phyloP scores from a whole-genome alignment of 176 grass and related monocot genomes.

The Alloteropsis semialata region DNA sequence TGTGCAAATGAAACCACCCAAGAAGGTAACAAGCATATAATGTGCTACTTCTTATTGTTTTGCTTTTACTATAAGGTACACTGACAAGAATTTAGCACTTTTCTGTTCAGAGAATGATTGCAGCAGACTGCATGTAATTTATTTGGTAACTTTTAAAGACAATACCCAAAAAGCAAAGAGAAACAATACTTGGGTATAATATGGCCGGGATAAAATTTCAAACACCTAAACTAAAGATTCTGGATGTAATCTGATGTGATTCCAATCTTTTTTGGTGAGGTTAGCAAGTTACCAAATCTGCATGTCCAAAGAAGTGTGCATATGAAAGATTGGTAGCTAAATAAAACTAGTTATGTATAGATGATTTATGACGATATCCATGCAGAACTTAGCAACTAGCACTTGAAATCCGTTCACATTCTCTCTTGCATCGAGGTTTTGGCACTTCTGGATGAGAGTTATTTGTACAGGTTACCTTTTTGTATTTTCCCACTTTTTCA shows the following conservation, averaged over 20 bases:
- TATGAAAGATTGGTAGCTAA: background rate
- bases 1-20: slow-evolving; percentile 68
- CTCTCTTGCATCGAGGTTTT: background rate
- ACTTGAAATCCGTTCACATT: background rate
- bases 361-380: background rate
- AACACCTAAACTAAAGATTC: background rate
- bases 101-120: background rate
- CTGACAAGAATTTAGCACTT: background rate
- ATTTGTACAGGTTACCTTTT: background rate
- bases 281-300: background rate
- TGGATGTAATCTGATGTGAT: background rate
- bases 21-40: slow-evolving; percentile 44
- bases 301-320: background rate
- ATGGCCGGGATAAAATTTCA: background rate
- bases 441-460: background rate
- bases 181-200: background rate
- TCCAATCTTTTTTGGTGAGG: background rate
- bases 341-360: background rate
- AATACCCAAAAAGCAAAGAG: background rate
- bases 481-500: background rate
- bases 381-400: background rate
- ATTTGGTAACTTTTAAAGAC: background rate
- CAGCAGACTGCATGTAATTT: background rate
- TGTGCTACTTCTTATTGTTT: background rate
- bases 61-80: background rate